Evolutionary conservation across 1,139 yeast species (phyloP), one percentile per base, ranked within the genome.

Genomic region (Candida sp.): DNA sequence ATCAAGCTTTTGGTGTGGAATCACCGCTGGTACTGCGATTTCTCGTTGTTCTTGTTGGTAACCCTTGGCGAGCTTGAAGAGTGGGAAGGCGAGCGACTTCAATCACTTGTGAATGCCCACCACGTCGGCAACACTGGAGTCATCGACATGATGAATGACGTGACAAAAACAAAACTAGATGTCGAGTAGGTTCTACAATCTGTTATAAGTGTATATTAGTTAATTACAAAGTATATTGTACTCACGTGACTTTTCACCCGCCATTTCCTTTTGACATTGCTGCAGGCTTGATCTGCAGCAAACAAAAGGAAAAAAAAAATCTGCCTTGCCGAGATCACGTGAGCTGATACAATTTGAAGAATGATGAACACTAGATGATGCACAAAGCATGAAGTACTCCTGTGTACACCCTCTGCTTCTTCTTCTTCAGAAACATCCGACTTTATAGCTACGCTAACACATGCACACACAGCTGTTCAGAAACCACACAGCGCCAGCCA

Each of bases 21-120:
- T 65, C 98, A 92, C 69, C 84, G 99, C 65, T 96, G 99, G 99
- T 96, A 94, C 70, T 83, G 86, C 57, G 97, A 93, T 59, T 93
- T 92, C 62, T 86, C 96, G 7, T 90, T 96, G 28, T 75, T 77
- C 45, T 75, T 91, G 51, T 66, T 86, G 23, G 68, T 73, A 33
- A 75, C 84, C 1, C 70, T 92, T 51, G 74, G 83, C 40, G 83
- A 78, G 49, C 75, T 90, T 54, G 86, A 90, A 30, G 84, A 84
- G 30, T 87, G 86, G 61, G 92, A 90, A 62, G 97, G 97, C 17
- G 17, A 17, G 17, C 17, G 17, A 17, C 17, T 0, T 71, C 88
- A 42, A 84, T 88, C 43, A 2, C 17, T 17, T 17, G 17, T 17
- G 17, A 17, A 17, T 17, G 17, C 17, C 17, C 17, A 17, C 17